phyloP scores from a whole-genome alignment of 2,329 filamentous ascomycete species.

The Fusarium sp. region DNA sequence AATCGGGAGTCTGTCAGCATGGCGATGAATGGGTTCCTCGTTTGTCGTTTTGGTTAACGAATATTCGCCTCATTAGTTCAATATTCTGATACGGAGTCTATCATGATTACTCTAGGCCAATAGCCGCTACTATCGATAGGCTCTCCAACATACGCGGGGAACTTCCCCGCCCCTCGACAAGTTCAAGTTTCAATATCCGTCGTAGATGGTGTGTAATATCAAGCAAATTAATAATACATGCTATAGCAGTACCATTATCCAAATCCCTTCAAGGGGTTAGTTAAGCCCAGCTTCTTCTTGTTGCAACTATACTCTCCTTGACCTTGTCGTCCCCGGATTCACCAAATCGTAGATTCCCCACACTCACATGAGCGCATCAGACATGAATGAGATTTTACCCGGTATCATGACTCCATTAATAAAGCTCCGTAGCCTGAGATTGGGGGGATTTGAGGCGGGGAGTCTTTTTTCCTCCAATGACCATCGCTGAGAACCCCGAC shows the following conservation, averaged over 20 bases:
- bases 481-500: conserved; percentile 42
- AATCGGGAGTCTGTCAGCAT: neutral
- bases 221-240: neutral
- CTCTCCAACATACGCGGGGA: conserved; percentile 11
- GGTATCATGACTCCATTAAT: conserved; percentile 34
- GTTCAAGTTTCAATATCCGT: neutral
- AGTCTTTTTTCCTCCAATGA: conserved; percentile 45
- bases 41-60: neutral
- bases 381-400: conserved; percentile 30
- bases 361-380: conserved; percentile 24
- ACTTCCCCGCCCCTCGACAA: conserved; percentile 15
- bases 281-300: neutral
- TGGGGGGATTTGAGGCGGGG: conserved; percentile 36
- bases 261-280: neutral
- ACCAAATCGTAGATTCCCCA: conserved; percentile 20
- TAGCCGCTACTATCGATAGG: neutral
- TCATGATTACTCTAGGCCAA: conserved; percentile 10
- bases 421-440: conserved; percentile 22
- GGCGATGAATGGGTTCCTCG: neutral
- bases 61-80: neutral
- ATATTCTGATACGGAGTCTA: neutral
- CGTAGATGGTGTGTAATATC: no score
- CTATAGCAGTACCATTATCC: neutral
- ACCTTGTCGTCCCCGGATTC: conserved; percentile 7
- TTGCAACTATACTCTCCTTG: neutral